phyloP scores from a whole-genome alignment of 768 basidiomycete species.

The Termitomyces sp. region DNA sequence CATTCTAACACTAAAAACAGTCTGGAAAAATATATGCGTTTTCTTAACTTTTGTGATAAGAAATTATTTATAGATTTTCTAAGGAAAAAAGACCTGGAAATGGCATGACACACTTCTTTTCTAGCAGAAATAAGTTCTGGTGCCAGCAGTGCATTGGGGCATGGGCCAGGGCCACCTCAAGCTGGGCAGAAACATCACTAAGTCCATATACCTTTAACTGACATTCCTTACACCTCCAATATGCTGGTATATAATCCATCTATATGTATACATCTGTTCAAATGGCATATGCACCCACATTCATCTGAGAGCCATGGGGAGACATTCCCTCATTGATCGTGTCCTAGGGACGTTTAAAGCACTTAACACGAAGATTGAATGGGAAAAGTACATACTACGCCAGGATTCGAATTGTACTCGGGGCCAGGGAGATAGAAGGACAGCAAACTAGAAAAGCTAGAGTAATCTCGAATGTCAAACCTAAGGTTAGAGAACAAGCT shows the following conservation, averaged over 20 bases:
- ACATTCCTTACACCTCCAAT: neutral
- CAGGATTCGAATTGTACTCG: neutral
- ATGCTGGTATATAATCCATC: neutral
- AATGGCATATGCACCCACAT: neutral
- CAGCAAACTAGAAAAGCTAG: neutral
- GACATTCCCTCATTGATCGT: neutral
- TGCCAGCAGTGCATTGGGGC: too few relatives aligned
- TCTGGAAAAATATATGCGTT: too few relatives aligned
- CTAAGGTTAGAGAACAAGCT: neutral
- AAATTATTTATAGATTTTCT: too few relatives aligned
- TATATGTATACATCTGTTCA: neutral
- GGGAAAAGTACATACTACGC: neutral
- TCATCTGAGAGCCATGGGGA: neutral
- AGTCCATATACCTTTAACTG: neutral
- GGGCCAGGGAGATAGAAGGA: conserved; percentile 8
- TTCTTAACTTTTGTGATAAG: too few relatives aligned
- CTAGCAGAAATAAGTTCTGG: too few relatives aligned
- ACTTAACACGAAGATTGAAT: neutral
- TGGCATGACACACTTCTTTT: too few relatives aligned
- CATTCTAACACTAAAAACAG: too few relatives aligned
- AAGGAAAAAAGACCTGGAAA: too few relatives aligned
- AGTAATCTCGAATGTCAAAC: neutral
- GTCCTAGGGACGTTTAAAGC: too few relatives aligned
- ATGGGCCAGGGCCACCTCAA: too few relatives aligned
- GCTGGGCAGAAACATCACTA: too few relatives aligned